Evolutionary conservation across 148 eudicot species (phyloP).

Genomic region (Hydrangea macrophylla): DNA sequence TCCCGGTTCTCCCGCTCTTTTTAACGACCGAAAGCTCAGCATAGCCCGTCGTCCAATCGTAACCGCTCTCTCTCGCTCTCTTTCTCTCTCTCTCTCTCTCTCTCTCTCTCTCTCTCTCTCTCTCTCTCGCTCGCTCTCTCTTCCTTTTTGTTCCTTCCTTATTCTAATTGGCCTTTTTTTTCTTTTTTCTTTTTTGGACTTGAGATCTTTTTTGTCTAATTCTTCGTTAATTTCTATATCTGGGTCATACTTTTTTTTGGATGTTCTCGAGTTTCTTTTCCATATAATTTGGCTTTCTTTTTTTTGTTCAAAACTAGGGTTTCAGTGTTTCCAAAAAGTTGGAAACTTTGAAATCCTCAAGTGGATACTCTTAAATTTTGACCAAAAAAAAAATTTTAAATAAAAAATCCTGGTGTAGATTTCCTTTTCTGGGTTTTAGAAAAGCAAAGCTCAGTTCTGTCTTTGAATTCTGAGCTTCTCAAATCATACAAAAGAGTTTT

Average conservation of each 20-base stretch:
- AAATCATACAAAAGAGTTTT: background rate
- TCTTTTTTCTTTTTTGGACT: background rate
- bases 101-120: slow-evolving; percentile 13
- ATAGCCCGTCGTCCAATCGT: too few relatives aligned
- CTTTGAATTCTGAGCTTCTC: background rate
- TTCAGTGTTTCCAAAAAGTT: slow-evolving; percentile 10
- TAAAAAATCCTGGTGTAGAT: background rate
- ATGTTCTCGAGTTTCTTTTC: background rate
- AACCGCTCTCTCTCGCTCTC: too few relatives aligned
- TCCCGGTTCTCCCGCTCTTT: too few relatives aligned
- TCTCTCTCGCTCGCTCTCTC: slow-evolving; percentile 10
- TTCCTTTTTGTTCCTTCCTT: slow-evolving; percentile 11
- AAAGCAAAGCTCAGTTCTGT: background rate
- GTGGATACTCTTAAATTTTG: slow-evolving; percentile 12
- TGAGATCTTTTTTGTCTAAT: slow-evolving; percentile 20
- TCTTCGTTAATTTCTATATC: slow-evolving; percentile 21
- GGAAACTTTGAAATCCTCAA: slow-evolving; percentile 17
- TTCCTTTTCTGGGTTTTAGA: slow-evolving; percentile 2
- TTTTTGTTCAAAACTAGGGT: slow-evolving; percentile 8
- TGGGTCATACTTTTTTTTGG: slow-evolving; percentile 33
- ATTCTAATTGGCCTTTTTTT: background rate
- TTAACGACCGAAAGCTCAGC: too few relatives aligned
- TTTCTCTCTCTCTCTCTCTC: slow-evolving; percentile 13
- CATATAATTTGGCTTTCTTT: slow-evolving; percentile 17
- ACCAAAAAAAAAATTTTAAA: too few relatives aligned